phyloP scores from a whole-genome alignment of 1,284 basidiomycete genomes.

The Boletellus deceptivus region DNA sequence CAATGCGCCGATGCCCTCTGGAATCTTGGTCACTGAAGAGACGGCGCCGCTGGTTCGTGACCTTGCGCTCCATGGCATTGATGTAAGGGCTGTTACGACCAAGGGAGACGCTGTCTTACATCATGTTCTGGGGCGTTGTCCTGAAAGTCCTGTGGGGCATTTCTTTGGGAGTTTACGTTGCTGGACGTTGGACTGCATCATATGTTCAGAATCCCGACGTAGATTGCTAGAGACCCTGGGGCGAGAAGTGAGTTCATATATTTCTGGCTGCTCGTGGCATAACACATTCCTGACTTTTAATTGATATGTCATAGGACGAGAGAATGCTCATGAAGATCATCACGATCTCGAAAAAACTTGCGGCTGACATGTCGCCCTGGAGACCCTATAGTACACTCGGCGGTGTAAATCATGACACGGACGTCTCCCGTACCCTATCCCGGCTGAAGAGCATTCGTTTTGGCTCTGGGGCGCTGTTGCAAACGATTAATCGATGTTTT shows the following conservation, averaged over 20 bases:
- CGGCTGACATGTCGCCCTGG: too few species aligned
- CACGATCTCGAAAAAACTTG: not conserved
- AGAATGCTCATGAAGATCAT: not conserved
- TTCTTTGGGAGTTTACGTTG: not conserved
- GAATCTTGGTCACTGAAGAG: not conserved
- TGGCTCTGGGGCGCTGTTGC: not conserved
- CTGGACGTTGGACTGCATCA: not conserved
- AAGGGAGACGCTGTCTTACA: not conserved
- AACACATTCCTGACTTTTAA: not conserved
- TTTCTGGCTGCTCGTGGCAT: not conserved
- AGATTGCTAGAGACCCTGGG: not conserved
- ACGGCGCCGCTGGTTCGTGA: not conserved
- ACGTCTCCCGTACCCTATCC: not conserved
- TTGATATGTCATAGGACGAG: not conserved
- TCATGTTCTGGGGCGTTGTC: not conserved
- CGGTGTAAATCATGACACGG: not conserved
- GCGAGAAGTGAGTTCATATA: not conserved
- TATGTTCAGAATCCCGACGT: not conserved
- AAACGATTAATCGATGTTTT: not conserved
- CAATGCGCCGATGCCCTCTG: not conserved
- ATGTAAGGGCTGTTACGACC: not conserved
- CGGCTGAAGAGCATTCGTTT: not conserved
- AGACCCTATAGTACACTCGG: too few species aligned
- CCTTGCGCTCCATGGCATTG: not conserved
- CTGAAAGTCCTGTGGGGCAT: too few species aligned